Evolutionary conservation across 2,329 filamentous ascomycete species (phyloP).

Genomic region (Alternaria solani): DNA sequence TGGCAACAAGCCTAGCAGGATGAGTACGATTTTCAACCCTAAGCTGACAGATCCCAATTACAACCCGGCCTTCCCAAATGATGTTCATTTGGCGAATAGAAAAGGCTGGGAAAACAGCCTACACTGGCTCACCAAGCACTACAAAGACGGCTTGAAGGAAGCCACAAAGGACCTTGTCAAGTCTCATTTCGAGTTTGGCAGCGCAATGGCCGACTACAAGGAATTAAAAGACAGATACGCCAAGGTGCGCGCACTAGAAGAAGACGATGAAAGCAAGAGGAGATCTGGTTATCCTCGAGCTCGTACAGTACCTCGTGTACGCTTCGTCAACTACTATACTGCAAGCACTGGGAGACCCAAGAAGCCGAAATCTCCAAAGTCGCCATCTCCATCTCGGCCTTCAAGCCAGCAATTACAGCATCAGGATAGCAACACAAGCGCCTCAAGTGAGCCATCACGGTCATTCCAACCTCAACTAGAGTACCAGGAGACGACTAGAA

Average conservation of each 20-base stretch:
- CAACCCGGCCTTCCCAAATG: slow-evolving; percentile 79
- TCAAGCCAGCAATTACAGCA: slow-evolving; percentile 14
- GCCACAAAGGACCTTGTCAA: slow-evolving; percentile 77
- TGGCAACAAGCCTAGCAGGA: slow-evolving; percentile 38
- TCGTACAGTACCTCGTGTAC: slow-evolving; percentile 62
- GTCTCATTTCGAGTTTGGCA: slow-evolving; percentile 84
- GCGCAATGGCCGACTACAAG: slow-evolving; percentile 78
- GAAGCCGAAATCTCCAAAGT: slow-evolving; percentile 56
- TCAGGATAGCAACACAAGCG: slow-evolving; percentile 7
- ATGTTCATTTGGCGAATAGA: slow-evolving; percentile 72
- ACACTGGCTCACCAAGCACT: slow-evolving; percentile 85
- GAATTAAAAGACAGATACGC: slow-evolving; percentile 75
- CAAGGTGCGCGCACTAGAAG: slow-evolving; percentile 74
- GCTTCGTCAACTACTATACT: slow-evolving; percentile 92
- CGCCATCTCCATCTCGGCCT: slow-evolving; percentile 31
- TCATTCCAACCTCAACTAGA: not conserved
- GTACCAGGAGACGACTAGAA: slow-evolving; percentile 13
- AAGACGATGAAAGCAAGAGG: slow-evolving; percentile 63
- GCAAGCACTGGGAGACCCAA: slow-evolving; percentile 77
- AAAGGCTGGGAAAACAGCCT: slow-evolving; percentile 72
- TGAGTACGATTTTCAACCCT: slow-evolving; percentile 50
- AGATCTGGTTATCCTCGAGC: slow-evolving; percentile 40
- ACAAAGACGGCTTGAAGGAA: slow-evolving; percentile 69
- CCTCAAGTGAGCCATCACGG: not conserved
- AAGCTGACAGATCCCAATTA: slow-evolving; percentile 67